Conservation (phyloP, 192 early-diverging fungal species). For the Coemansia sp. region DNA sequence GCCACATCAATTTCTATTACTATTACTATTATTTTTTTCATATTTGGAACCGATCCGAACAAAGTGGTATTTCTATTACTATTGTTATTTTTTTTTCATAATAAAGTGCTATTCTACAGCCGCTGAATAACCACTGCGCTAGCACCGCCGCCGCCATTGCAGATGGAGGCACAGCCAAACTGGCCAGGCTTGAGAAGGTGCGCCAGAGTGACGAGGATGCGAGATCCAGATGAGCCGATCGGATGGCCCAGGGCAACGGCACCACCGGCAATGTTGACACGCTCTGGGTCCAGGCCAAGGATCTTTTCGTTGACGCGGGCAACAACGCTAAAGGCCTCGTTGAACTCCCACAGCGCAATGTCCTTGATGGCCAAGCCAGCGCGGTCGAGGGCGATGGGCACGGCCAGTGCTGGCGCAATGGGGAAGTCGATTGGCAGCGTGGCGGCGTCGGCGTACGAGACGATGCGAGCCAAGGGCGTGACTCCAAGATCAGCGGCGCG, state of each 20-base stretch:
- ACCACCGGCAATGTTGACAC: conserved; percentile 80
- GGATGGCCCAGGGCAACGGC: conserved; percentile 82
- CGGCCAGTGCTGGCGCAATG: conserved; percentile 89
- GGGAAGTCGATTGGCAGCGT: conserved; percentile 90
- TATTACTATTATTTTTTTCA: neutral
- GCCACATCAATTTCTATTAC: neutral
- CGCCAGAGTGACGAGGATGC: conserved; percentile 81
- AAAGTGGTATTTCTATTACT: too few species aligned
- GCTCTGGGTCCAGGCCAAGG: conserved; percentile 69
- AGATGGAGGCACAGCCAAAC: conserved; percentile 78
- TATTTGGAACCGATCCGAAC: neutral
- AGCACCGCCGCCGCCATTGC: conserved; percentile 85
- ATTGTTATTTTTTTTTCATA: too few species aligned
- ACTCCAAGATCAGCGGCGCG: conserved; percentile 75
- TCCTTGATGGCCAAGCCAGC: conserved; percentile 83
- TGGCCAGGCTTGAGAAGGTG: conserved; percentile 82
- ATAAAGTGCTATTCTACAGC: neutral
- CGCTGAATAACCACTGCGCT: conserved; percentile 70
- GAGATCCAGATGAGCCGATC: conserved; percentile 81
- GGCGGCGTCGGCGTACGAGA: conserved; percentile 92
- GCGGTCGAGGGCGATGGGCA: conserved; percentile 89
- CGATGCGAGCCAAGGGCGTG: conserved; percentile 85
- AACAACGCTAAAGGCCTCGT: conserved; percentile 97
- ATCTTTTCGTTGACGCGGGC: conserved; percentile 88
- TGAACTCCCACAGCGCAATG: conserved; percentile 93